Evolutionary conservation across 2,329 filamentous ascomycete species (phyloP).

Genomic region (Talaromyces sp.): DNA sequence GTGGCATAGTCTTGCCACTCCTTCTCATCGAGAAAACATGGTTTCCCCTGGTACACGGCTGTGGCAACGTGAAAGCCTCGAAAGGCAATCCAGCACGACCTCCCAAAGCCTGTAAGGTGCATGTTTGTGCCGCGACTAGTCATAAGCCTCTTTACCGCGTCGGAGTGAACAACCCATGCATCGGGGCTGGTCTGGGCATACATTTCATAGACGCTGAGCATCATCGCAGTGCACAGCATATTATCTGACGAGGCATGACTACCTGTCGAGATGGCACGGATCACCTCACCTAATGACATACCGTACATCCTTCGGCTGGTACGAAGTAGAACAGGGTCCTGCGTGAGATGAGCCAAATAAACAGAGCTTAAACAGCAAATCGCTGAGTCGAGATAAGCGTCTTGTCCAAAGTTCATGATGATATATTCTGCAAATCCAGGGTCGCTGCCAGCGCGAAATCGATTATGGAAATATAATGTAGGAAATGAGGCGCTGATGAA

Average conservation of each 20-base stretch:
- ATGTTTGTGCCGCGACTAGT: constrained; percentile 34
- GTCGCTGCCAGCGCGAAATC: constrained; percentile 26
- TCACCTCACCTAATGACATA: constrained; percentile 33
- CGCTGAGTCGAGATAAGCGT: constrained; percentile 29
- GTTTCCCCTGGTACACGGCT: constrained; percentile 34
- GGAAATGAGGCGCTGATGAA: constrained; percentile 33
- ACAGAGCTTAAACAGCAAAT: constrained; percentile 32
- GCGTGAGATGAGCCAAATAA: constrained; percentile 29
- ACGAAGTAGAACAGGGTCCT: constrained; percentile 24
- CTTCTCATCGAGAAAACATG: constrained; percentile 40
- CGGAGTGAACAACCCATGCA: constrained; percentile 42
- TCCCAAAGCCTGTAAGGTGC: constrained; percentile 34
- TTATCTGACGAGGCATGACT: constrained; percentile 34
- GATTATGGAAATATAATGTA: constrained; percentile 32
- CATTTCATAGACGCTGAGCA: constrained; percentile 46
- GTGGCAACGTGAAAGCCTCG: constrained; percentile 42
- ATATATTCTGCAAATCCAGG: constrained; percentile 29
- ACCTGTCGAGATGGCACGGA: constrained; percentile 29
- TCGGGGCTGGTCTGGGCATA: constrained; percentile 40
- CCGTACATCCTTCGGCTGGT: constrained; percentile 36
- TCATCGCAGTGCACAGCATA: constrained; percentile 39
- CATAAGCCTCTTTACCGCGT: constrained; percentile 41
- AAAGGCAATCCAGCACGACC: constrained; percentile 41
- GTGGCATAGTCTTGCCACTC: constrained; percentile 36
- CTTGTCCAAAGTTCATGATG: constrained; percentile 24